These are phyloP conservation scores for Volvox reticuliferus DNA, from an alignment of 139 green algal species.

Conservation along the genomic window DNA sequence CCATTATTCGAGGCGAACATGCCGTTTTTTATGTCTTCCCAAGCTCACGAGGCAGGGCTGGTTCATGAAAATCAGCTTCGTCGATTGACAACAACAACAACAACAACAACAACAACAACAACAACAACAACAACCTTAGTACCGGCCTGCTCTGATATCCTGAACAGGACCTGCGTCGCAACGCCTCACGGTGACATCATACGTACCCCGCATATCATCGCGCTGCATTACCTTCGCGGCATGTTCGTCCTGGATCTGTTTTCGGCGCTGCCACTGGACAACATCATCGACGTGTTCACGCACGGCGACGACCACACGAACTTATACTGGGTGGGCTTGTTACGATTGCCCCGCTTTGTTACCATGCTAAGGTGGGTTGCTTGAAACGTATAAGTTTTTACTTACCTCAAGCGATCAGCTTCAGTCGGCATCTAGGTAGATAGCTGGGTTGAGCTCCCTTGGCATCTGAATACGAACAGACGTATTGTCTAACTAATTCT, in stretches of 20 bases:
- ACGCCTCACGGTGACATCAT: not conserved
- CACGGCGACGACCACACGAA: not conserved
- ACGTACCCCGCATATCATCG: not conserved
- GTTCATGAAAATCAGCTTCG: too few species aligned
- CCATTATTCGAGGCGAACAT: too few species aligned
- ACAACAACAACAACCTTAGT: too few species aligned
- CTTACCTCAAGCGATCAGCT: not conserved
- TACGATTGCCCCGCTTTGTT: not conserved
- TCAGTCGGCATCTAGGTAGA: not conserved
- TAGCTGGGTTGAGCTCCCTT: not conserved
- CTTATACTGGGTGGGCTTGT: not conserved
- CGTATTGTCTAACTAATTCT: too few species aligned
- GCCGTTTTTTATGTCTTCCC: too few species aligned
- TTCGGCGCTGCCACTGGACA: not conserved
- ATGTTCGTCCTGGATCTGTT: slow-evolving; percentile 19
- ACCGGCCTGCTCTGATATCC: too few species aligned
- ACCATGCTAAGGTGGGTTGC: not conserved
- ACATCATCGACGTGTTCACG: not conserved
- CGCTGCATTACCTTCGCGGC: not conserved
- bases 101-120: too few species aligned
- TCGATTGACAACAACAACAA: too few species aligned
- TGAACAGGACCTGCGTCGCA: not conserved
- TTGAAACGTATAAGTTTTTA: not conserved
- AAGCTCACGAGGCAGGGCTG: too few species aligned
- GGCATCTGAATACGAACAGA: too few species aligned